Evolutionary conservation across 768 basidiomycete genomes (phyloP), one percentile per base, ranked within the genome.

Genomic region (Hygrophorus pudorinus): DNA sequence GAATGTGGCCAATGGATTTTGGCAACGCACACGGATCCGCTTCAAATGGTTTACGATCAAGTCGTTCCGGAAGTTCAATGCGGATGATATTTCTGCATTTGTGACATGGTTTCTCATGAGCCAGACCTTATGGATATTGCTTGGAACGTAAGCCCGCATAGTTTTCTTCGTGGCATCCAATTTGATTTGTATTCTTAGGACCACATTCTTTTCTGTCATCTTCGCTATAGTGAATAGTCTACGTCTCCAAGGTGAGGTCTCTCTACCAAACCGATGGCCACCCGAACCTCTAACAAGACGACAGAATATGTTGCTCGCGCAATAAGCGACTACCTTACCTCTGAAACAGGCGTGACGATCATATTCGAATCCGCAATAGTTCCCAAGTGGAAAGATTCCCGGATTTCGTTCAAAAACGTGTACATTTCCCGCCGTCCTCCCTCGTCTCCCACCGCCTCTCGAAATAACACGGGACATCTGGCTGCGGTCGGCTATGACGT

Each of bases 361-460:
- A 86, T 94, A 42, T 97, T 97, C 59, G 96, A 99, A 62, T 91
- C 88, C 4, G 96, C 96, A 24, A 93, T 98, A 53, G 93, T 98
- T 8, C 94, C 96, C 2, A 92, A 90, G 60, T 96, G 93, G 91
- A 87, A 90, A 50, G 89, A 93, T 55, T 93, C 91, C 8, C 82
- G 85, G 11, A 83, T 99, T 43, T 92, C 92, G 0, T 94, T 99
- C 74, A 90, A 90, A 59, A 96, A 97, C 53, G 93, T 98, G 35
- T 98, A 87, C 54, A 71, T 99, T 37, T 93, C 91, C 17, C 81
- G 90, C 8, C 74, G 90, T 4, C 85, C 88, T 2, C 48, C 54
- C 24, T 49, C 53, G 4, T 24, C 55, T 7, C 43, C 50, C 11
- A 30, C 48, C 4, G 33, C 48, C 28, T 54, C 48, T 14, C 53